Base-by-base conservation (phyloP, 116 monocot genomes). In the Iris pallida region DNA sequence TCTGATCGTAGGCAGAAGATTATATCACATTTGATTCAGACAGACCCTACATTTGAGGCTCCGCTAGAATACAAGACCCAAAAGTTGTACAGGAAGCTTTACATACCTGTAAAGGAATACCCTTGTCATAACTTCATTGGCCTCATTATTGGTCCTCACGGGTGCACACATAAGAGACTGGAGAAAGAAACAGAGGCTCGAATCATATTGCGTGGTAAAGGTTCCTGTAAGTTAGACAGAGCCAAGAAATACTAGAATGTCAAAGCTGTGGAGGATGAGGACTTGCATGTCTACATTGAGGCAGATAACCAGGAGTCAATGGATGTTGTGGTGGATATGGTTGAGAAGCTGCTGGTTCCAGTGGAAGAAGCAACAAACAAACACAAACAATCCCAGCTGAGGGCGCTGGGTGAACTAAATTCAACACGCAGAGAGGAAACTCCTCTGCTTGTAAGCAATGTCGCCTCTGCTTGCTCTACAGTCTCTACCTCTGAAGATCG, bases 121-220 rank as follows among this genome's bases (percentile, higher is more conserved):
- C 89, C 89, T 6, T 17, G 58, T 4, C 80, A 82, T 63, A 89
- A 89, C 56, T 89, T 89, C 46, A 45, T 89, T 8, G 89, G 89
- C 30, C 75, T 82, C 41, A 79, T 89, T 15, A 61, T 85, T 19
- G 89, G 89, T 16, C 89, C 89, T 1, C 71, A 78, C 13, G 85
- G 89, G 13, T 72, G 69, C 48, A 85, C 79, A 15, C 71, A 75
- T 51, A 80, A 85, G 70, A 77, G 69, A 60, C 80, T 89, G 80
- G 89, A 89, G 75, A 78, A 47, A 45, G 72, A 82, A 59, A 78
- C 85, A 20, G 82, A 82, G 8, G 79, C 89, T 8, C 77, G 59
- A 63, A 89, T 89, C 70, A 47, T 72, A 3, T 16, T 89, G 12
- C 72, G 85, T 3, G 89, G 89, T 49, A 82, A 68, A 71, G 80